phyloP scores from a whole-genome alignment of 345 rosid species.

The rapeseed (Brassica napus) region DNA sequence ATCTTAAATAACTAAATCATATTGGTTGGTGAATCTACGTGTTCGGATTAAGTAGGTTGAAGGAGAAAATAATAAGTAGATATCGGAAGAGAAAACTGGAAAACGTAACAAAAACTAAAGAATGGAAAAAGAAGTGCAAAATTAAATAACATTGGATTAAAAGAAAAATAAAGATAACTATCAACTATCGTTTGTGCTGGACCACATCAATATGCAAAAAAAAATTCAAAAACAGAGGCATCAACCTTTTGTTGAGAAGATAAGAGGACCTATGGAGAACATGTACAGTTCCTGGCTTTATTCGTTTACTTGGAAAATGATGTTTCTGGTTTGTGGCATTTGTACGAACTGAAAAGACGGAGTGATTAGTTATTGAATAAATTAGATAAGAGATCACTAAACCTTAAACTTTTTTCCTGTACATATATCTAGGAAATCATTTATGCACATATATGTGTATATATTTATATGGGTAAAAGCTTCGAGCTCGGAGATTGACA shows the following conservation, averaged over 20 bases:
- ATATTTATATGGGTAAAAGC: neutral
- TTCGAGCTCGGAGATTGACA: neutral
- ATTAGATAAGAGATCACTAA: conserved; percentile 14
- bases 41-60: no score
- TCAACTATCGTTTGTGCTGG: conserved; percentile 21
- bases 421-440: neutral
- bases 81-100: neutral
- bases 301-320: conserved; percentile 30
- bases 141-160: neutral
- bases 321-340: conserved; percentile 14
- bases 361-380: neutral
- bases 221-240: conserved; percentile 32
- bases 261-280: conserved; percentile 35
- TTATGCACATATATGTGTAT: neutral
- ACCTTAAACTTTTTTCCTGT: neutral
- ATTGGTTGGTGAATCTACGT: no score
- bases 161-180: neutral
- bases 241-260: conserved; percentile 38
- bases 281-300: conserved; percentile 30
- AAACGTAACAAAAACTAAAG: neutral
- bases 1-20: no score
- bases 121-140: neutral
- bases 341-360: neutral
- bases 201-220: conserved; percentile 40
- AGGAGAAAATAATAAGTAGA: neutral